Base-by-base conservation (phyloP, 106 monocot species). In the Posidonia australis region DNA sequence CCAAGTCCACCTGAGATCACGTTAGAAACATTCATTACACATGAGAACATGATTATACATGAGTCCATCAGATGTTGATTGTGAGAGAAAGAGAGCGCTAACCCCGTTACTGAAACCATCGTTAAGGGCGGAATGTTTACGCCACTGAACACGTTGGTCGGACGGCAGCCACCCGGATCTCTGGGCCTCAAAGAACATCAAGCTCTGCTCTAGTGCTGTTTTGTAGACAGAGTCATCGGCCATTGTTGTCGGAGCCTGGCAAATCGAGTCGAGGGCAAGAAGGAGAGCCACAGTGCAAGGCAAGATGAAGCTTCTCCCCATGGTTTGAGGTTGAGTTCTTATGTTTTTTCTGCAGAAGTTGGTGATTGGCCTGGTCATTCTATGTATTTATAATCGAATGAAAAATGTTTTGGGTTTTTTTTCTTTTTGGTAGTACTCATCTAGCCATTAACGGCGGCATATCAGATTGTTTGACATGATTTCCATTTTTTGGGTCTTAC, bases 161-260 rank as follows among this genome's bases (percentile, higher is more conserved):
- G 28, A 23, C 0, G 96, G 90, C 21, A 98, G 70, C 75, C 82
- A 83, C n/a, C 96, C 96, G 0, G 96, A 90, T 59, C 96, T 71
- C 82, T 98, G 96, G 32, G 87, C 90, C 80, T 98, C 96, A 57
- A 90, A 98, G 82, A 98, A 98, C 60, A 83, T 74, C 47, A 98
- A 48, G 72, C 76, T 80, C 73, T 90, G 87, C 20, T 77, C 78
- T 44, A 98, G 74, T 3, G 96, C 96, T 5, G 77, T 84, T 36
- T 41, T 44, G 74, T 98, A 98, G 76, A 80, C 70, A 53, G 70
- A 80, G 18, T 20, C 60, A 21, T 11, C 56, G 4, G 60, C 58
- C 26, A n/a, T 6, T 45, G 42, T 43, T 6, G 75, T n/a, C 25
- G 30, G 43, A 32, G 46, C 48, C 23, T 2, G 3, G 58, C 16